Evolutionary conservation across 345 rosid genomes (phyloP).

Genomic region (Moricandia arvensis): DNA sequence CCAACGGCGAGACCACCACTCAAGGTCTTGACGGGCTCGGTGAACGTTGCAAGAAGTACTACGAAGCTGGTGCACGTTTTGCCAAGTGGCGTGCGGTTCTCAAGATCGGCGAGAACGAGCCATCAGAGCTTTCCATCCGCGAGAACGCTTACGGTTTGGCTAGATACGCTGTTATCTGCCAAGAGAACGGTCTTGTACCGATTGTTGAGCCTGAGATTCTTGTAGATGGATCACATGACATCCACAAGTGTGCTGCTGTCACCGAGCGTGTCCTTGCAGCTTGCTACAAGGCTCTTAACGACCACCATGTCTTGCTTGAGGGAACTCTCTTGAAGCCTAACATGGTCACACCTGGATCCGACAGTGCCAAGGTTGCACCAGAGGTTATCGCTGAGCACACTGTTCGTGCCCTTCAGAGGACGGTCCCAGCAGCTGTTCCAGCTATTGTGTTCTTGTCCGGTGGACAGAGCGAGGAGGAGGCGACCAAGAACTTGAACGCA

Average conservation of each 20-base stretch:
- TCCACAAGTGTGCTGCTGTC: neutral
- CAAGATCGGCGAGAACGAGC: neutral
- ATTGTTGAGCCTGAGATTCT: neutral
- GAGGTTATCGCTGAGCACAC: neutral
- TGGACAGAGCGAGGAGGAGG: neutral
- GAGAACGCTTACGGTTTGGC: neutral
- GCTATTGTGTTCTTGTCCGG: neutral
- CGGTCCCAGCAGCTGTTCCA: neutral
- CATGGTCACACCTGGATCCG: neutral
- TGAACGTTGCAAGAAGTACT: slow-evolving; percentile 30
- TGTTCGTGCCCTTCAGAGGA: neutral
- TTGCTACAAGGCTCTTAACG: neutral
- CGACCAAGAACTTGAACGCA: neutral
- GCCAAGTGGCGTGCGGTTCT: neutral
- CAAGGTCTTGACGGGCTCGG: slow-evolving; percentile 94
- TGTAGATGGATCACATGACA: neutral
- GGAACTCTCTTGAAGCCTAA: neutral
- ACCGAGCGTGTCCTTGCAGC: neutral
- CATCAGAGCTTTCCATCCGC: neutral
- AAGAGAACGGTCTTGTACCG: neutral
- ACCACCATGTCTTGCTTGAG: neutral
- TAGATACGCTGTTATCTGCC: neutral
- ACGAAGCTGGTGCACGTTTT: neutral
- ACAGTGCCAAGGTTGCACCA: neutral
- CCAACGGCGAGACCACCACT: slow-evolving; percentile 93